These are phyloP conservation scores for Pestalotiopsis sp. DNA, from an alignment of 2,329 filamentous ascomycete genomes.

Conservation along the genomic window DNA sequence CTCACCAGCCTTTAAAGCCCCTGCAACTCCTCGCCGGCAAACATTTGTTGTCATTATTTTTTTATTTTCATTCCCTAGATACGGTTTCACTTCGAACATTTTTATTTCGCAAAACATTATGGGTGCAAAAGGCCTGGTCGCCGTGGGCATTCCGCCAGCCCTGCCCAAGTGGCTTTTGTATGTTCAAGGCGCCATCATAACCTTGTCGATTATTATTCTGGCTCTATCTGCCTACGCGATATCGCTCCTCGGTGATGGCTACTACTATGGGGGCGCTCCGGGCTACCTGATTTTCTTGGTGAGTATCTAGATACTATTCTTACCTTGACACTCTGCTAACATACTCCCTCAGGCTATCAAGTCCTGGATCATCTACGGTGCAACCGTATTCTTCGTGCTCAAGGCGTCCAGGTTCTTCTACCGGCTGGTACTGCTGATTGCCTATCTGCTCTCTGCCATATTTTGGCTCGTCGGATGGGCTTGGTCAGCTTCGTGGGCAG, in stretches of 20 bases:
- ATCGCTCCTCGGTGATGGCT: constrained; percentile 31
- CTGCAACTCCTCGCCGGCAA: neutral
- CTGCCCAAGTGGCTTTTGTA: constrained; percentile 38
- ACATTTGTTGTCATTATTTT: neutral
- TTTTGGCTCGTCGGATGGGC: constrained; percentile 48
- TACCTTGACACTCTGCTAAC: neutral
- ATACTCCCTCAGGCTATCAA: constrained; percentile 36
- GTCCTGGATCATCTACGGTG: constrained; percentile 43
- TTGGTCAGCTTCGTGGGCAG: constrained; percentile 41
- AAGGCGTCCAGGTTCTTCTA: constrained; percentile 39
- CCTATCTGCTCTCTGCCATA: constrained; percentile 39
- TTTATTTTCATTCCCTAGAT: neutral
- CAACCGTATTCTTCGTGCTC: constrained; percentile 37
- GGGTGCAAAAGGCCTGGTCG: constrained; percentile 34
- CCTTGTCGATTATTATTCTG: constrained; percentile 42
- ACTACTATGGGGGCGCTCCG: constrained; percentile 33
- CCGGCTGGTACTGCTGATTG: constrained; percentile 38
- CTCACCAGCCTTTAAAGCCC: neutral
- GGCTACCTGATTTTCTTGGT: constrained; percentile 52
- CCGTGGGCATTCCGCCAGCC: constrained; percentile 37
- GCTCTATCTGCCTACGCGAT: constrained; percentile 43
- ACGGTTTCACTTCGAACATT: neutral
- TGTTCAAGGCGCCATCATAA: constrained; percentile 39
- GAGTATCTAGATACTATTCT: constrained; percentile 23
- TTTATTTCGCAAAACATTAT: constrained; percentile 15